Base-by-base conservation (phyloP, 2,329 filamentous ascomycete species). In the Penicillium glabrum region DNA sequence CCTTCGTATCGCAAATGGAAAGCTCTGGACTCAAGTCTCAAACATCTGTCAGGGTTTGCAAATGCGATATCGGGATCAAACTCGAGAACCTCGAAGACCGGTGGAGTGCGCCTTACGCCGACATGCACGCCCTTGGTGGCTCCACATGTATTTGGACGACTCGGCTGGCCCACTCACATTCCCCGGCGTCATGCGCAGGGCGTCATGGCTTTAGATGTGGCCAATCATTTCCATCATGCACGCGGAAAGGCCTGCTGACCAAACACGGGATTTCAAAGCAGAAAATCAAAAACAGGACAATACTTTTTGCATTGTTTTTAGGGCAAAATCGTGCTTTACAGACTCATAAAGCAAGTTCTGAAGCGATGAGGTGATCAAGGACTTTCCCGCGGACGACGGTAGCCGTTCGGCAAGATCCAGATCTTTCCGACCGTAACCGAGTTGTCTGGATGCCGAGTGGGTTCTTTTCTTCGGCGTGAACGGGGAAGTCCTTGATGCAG, bases 361-460 rank as follows among this genome's bases (percentile, higher is more conserved):
- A 26, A 16, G 26, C 13, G 10, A 47, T 31, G 46, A 47, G 8
- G 26, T 19, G 29, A 21, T 46, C 35, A 29, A 31, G 27, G 8
- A 46, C 23, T 62, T 64, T 62, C 50, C 62, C 59, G 56, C 56
- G 61, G 58, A 59, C 39, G 44, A 51, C 54, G 54, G 37, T 54
- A 52, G 31, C 39, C 39, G 49, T 26, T 39, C 35, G 35, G 35
- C 35, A 39, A 37, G 61, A 54, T 54, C 64, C 64, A 66, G 62
- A 66, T 55, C 31, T 66, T 66, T 64, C 64, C 64, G 62, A 37
- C 56, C 62, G 35, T 66, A 65, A 54, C 64, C 64, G 64, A 57
- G 52, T 27, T 14, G 19, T 46, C 51, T 27, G 23, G 44, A 44
- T 51, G 31, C 58, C 60, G 57, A 63, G 43, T 39, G 51, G 54